Evolutionary conservation across 106 monocot genomes (phyloP).

Genomic region (Dioscorea zingiberensis): DNA sequence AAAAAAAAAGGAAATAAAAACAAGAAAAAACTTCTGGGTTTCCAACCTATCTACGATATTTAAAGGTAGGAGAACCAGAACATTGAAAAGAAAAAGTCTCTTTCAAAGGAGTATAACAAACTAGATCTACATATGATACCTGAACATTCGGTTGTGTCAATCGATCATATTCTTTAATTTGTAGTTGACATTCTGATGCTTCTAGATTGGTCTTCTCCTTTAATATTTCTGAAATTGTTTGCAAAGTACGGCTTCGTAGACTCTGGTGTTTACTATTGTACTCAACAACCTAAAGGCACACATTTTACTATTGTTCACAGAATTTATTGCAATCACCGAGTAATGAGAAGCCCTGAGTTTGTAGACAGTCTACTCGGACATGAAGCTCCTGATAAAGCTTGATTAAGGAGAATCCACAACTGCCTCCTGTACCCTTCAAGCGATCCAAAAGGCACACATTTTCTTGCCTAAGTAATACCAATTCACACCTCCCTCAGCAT

Average conservation of each 20-base stretch:
- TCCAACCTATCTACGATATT: too few species aligned
- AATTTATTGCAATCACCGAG: slow-evolving; percentile 47
- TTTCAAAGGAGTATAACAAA: too few species aligned
- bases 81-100: too few species aligned
- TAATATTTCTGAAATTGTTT: slow-evolving; percentile 22
- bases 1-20: too few species aligned
- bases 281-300: slow-evolving; percentile 24
- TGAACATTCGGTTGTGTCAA: slow-evolving; percentile 25
- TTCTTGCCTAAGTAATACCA: slow-evolving; percentile 59
- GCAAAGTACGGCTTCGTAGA: slow-evolving; percentile 54
- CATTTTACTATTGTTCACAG: slow-evolving; percentile 24
- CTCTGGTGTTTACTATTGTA: slow-evolving; percentile 51
- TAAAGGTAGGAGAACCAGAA: too few species aligned
- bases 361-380: slow-evolving; percentile 44
- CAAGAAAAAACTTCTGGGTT: too few species aligned
- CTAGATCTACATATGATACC: slow-evolving; percentile 36
- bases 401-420: slow-evolving; percentile 17
- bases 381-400: slow-evolving; percentile 58
- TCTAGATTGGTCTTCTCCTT: slow-evolving; percentile 45
- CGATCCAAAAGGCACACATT: slow-evolving; percentile 51
- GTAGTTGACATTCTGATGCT: slow-evolving; percentile 10
- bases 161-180: slow-evolving; percentile 7
- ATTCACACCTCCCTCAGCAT: slow-evolving; percentile 69
- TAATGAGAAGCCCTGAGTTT: slow-evolving; percentile 46
- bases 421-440: slow-evolving; percentile 29